A percentile compares a stretch with the other conserved stretches of the same genome.
These are phyloP conservation scores for Aplosporella prunicola DNA, from an alignment of 2,329 filamentous ascomycete species.

Conservation along the genomic window DNA sequence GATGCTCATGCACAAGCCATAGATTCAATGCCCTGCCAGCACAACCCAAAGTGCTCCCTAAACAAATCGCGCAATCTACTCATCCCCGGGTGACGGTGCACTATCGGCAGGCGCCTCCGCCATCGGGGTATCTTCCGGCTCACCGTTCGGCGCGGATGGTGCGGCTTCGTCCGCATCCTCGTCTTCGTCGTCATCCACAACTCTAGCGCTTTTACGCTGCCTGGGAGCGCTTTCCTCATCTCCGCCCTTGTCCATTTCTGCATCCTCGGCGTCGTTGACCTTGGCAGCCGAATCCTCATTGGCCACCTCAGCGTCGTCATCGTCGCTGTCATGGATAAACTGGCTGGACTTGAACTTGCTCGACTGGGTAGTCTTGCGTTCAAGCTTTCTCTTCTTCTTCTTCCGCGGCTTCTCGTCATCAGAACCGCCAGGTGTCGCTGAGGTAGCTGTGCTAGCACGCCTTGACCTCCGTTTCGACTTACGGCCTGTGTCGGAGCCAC, in stretches of 20 bases:
- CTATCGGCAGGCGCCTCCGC: slow-evolving; percentile 1
- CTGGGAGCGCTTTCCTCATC: slow-evolving; percentile 7
- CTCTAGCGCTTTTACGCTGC: slow-evolving; percentile 10
- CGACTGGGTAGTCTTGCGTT: slow-evolving; percentile 38
- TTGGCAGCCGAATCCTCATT: slow-evolving; percentile 12
- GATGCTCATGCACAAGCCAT: neutral
- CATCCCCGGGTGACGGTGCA: too few relatives aligned
- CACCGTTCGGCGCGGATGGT: slow-evolving; percentile 3
- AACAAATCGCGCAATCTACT: too few relatives aligned
- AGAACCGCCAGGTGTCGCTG: slow-evolving; percentile 31
- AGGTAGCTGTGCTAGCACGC: slow-evolving; percentile 22
- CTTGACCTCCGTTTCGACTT: slow-evolving; percentile 26
- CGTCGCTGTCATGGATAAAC: slow-evolving; percentile 69
- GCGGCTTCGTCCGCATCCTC: slow-evolving; percentile 9
- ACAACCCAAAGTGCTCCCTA: too few relatives aligned
- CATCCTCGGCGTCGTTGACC: slow-evolving; percentile 16
- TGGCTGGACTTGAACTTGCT: slow-evolving; percentile 80
- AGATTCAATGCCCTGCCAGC: neutral
- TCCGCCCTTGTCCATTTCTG: slow-evolving; percentile 1
- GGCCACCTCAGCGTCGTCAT: slow-evolving; percentile 10
- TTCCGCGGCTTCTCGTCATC: slow-evolving; percentile 52
- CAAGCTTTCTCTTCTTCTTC: slow-evolving; percentile 53
- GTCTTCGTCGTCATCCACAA: slow-evolving; percentile 13
- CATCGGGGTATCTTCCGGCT: slow-evolving; percentile 10
- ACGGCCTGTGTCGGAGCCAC: slow-evolving; percentile 20